Base-by-base conservation (phyloP, 257 asterid genomes). In the Solanum pinnatisectum region DNA sequence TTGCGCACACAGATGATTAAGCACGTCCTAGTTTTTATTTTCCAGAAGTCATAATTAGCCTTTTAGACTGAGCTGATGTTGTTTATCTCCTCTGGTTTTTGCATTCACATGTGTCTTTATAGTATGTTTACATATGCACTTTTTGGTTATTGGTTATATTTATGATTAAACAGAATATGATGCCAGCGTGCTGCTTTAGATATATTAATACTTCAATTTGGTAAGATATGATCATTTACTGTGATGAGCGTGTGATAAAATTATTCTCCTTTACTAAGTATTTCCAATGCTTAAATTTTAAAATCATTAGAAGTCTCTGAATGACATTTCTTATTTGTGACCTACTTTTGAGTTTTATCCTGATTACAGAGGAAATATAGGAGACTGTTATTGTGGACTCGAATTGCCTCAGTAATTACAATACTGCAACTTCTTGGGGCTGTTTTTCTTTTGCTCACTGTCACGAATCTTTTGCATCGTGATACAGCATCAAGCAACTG, bases 351-450 rank as follows among this genome's bases (percentile, higher is more conserved):
- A 12, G 65, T 16, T 14, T 30, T 59, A 12, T 73, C 56, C 30
- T 40, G 71, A 37, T 59, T 60, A 65, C 87, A 90, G 90, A 68
- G 52, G 87, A 90, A 84, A 52, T 88, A 90, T 56, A 83, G 42
- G 84, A 59, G 86, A 39, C 87, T 88, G 89, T 37, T 88, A 81
- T 63, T 88, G 88, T 90, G 92, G 90, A 90, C 89, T 23, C 87
- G 89, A 59, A 71, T 90, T 88, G 71, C 90, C 42, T 18, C 87
- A 46, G 49, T 78, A 32, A 90, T 90, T 63, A 90, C 92, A n/a
- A 60, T 81, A 13, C 3, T 88, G 32, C 92, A 90, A 65, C 65
- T 90, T 86, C 36, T 90, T 14, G 92, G 87, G 35, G 92, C 90
- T 5, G 73, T 42, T 81, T 88, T 81, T 83, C 74, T 88, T 90